These are phyloP conservation scores for Lasiodiplodia sp. DNA, from an alignment of 2,329 filamentous ascomycete species.

Conservation along the genomic window DNA sequence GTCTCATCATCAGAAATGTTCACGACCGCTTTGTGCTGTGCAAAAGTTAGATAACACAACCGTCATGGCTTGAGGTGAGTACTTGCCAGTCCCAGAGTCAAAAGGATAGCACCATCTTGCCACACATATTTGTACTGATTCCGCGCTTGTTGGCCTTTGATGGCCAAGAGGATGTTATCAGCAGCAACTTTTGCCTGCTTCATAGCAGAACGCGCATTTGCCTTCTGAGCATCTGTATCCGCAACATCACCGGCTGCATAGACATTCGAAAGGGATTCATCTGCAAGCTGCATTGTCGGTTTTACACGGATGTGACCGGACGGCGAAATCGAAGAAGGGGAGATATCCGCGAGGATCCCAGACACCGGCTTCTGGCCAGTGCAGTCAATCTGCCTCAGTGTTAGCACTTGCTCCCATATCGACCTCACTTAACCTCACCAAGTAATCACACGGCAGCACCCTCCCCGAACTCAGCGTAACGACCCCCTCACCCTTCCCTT, in stretches of 20 bases:
- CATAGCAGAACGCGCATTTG: slow-evolving; percentile 59
- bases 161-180: slow-evolving; percentile 61
- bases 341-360: slow-evolving; percentile 54
- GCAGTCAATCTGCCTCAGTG: slow-evolving; percentile 60
- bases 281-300: slow-evolving; percentile 64
- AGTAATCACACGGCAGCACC: slow-evolving; percentile 58
- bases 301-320: slow-evolving; percentile 63
- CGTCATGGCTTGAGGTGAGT: too few relatives aligned
- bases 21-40: slow-evolving; percentile 7
- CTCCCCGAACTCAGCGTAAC: slow-evolving; percentile 57
- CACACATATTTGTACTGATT: slow-evolving; percentile 32
- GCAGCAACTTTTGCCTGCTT: slow-evolving; percentile 62
- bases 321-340: slow-evolving; percentile 54
- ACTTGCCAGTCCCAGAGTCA: slow-evolving; percentile 37
- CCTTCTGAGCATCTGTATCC: slow-evolving; percentile 60
- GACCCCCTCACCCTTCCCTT: slow-evolving; percentile 47
- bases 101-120: slow-evolving; percentile 35
- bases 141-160: slow-evolving; percentile 38
- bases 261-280: slow-evolving; percentile 58
- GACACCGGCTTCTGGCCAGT: slow-evolving; percentile 68
- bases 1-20: background rate
- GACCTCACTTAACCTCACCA: slow-evolving; percentile 35
- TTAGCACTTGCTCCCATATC: background rate
- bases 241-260: slow-evolving; percentile 72
- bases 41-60: background rate